Conservation (phyloP, 371 early-diverging fungal species). For the Parasitella parasitica region DNA sequence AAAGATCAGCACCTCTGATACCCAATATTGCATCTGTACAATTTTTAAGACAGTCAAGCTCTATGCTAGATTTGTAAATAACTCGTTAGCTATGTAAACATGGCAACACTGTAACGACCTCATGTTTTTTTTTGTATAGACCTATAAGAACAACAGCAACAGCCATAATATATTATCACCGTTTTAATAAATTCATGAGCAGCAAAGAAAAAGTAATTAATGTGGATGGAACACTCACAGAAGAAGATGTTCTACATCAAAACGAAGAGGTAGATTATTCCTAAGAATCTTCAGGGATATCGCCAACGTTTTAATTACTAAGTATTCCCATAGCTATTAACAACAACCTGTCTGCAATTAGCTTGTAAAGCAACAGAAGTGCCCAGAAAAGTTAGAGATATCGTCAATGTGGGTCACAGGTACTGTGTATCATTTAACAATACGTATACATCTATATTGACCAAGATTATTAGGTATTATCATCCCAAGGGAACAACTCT, state of each 20-base stretch:
- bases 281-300: background rate
- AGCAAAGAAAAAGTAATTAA: conserved; percentile 10
- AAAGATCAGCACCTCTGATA: conserved; percentile 8
- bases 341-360: conserved; percentile 53
- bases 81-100: background rate
- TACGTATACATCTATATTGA: background rate
- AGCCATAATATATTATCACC: conserved; percentile 46
- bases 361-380: conserved; percentile 60
- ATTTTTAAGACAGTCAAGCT: conserved; percentile 20
- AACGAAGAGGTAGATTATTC: conserved; percentile 36
- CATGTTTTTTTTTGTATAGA: conserved; percentile 11
- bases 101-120: background rate
- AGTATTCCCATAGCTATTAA: conserved; percentile 29
- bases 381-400: conserved; percentile 57
- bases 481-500: conserved; percentile 42
- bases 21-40: conserved; percentile 21
- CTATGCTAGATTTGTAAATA: conserved; percentile 25
- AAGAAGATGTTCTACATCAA: conserved; percentile 23
- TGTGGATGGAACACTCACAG: conserved; percentile 10
- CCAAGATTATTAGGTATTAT: conserved; percentile 25
- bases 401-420: conserved; percentile 59
- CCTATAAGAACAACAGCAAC: conserved; percentile 53
- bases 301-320: background rate
- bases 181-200: conserved; percentile 39
- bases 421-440: background rate